Conservation (phyloP, 345 rosid species). For the Arabidopsis suecica region DNA sequence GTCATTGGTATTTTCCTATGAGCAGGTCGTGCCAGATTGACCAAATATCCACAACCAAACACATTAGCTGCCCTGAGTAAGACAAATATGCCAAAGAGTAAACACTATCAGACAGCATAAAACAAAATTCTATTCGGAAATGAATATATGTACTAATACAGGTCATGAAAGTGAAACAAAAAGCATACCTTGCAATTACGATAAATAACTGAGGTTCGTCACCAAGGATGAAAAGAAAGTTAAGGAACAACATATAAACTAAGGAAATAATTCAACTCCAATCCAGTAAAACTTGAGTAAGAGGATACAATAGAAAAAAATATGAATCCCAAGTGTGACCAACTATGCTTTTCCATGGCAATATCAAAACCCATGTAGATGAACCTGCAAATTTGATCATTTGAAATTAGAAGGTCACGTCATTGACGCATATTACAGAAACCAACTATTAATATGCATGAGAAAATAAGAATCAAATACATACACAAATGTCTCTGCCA, state of each 20-base stretch:
- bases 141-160: conserved; percentile 1
- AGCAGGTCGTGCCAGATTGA: conserved; percentile 84
- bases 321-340: conserved; percentile 97
- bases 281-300: conserved; percentile 17
- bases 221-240: conserved; percentile 40
- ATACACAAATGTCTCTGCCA: conserved; percentile 97
- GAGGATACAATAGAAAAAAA: conserved; percentile 98
- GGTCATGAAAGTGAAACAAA: conserved; percentile 10
- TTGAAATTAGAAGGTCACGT: conserved; percentile 30
- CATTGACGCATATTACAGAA: conserved; percentile 18
- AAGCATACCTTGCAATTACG: conserved; percentile 75
- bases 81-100: conserved; percentile 36
- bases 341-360: conserved; percentile 98
- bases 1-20: conserved; percentile 78
- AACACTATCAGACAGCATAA: conserved; percentile 39
- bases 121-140: background rate
- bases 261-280: conserved; percentile 3
- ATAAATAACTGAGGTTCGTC: conserved; percentile 71
- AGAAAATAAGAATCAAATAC: conserved; percentile 31
- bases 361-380: conserved; percentile 99
- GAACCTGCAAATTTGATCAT: conserved; percentile 65
- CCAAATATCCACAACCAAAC: conserved; percentile 92
- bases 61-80: conserved; percentile 86
- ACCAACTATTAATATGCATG: conserved; percentile 20
- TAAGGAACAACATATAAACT: conserved; percentile 53